Evolutionary conservation across 345 rosid genomes (phyloP).

Genomic region (Populus ilicifolia): DNA sequence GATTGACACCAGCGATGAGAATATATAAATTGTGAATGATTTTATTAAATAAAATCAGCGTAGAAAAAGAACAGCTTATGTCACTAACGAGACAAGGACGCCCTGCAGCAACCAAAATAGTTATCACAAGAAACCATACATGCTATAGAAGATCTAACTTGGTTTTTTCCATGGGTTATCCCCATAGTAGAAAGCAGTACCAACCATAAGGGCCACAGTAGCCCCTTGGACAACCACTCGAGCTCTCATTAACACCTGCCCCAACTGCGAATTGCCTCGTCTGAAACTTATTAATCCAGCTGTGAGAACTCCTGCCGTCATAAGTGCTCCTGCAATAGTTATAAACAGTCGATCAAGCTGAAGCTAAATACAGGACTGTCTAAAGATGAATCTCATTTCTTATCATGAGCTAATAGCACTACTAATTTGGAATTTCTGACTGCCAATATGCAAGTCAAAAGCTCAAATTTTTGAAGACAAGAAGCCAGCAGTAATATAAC

Average conservation of each 20-base stretch:
- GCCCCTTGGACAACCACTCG: constrained; percentile 83
- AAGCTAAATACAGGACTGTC: neutral
- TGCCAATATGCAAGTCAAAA: neutral
- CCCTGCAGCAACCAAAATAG: neutral
- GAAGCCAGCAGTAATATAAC: neutral
- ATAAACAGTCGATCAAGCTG: neutral
- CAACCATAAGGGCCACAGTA: constrained; percentile 79
- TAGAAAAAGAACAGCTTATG: neutral
- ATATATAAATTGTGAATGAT: neutral
- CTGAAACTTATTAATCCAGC: constrained; percentile 91
- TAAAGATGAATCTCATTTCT: neutral
- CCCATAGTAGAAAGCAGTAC: constrained; percentile 86
- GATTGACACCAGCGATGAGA: neutral
- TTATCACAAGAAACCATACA: neutral
- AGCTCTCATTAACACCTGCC: constrained; percentile 79
- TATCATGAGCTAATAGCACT: neutral
- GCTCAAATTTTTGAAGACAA: neutral
- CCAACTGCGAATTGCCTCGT: constrained; percentile 64
- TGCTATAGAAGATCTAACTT: neutral
- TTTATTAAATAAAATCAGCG: neutral
- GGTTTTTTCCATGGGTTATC: constrained; percentile 72
- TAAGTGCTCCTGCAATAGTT: constrained; percentile 60
- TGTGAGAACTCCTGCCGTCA: constrained; percentile 94
- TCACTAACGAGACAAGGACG: neutral
- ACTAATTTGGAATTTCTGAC: neutral